Conservation (phyloP, 768 basidiomycete genomes). For the Fomitopsis pulvina region DNA sequence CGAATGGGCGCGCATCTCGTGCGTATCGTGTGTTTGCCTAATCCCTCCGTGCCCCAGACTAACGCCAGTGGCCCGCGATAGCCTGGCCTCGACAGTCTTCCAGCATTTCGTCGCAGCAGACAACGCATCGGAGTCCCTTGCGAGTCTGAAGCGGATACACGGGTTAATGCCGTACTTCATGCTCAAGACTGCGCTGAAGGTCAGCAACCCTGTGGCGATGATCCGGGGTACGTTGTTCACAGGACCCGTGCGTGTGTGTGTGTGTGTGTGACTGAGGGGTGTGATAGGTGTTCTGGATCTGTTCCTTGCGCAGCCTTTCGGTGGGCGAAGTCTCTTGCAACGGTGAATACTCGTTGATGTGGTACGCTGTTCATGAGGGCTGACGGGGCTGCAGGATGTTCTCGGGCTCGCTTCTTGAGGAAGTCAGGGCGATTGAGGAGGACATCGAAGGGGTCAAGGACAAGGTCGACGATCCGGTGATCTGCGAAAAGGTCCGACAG, state of each 20-base stretch:
- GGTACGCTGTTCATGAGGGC: background rate
- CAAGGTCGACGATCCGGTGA: conserved; percentile 81
- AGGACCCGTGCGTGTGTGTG: conserved; percentile 1
- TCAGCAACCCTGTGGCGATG: conserved; percentile 96
- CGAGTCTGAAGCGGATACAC: conserved; percentile 86
- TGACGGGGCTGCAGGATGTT: conserved; percentile 66
- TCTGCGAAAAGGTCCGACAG: conserved; percentile 82
- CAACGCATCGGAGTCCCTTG: conserved; percentile 82
- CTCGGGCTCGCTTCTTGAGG: conserved; percentile 85
- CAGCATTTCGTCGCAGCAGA: conserved; percentile 93
- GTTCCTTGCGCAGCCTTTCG: conserved; percentile 96
- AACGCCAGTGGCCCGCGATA: conserved; percentile 25
- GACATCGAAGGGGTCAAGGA: conserved; percentile 84
- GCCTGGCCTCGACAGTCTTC: conserved; percentile 93
- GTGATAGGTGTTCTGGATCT: conserved; percentile 69
- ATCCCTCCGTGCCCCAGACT: background rate
- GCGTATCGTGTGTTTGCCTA: conserved; percentile 22
- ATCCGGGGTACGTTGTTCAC: conserved; percentile 58
- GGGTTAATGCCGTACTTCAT: conserved; percentile 98
- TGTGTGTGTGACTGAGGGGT: background rate
- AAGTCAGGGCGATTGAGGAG: conserved; percentile 76
- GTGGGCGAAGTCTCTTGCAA: conserved; percentile 86
- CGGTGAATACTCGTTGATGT: conserved; percentile 36
- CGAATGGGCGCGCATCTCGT: conserved; percentile 98
- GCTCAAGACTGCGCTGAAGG: conserved; percentile 83